Evolutionary conservation across 2,329 filamentous ascomycete genomes (phyloP), one percentile per base, ranked within the genome.

Genomic region (Paecilomyces variotii): DNA sequence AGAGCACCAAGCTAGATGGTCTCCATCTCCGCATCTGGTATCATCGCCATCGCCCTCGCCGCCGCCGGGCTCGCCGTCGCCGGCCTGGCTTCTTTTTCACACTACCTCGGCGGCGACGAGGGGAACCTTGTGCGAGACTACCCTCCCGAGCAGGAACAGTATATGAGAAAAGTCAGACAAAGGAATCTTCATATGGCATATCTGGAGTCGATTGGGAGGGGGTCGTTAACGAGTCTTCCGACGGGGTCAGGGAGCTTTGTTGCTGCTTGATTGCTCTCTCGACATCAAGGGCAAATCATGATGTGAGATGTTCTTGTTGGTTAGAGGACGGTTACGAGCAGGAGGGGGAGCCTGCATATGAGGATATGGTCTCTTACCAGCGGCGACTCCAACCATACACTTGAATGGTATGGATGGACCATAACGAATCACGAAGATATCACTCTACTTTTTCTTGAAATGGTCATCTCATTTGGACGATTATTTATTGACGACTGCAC

Each of bases 11-110:
- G 2, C 14, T 19, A 34, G 30, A 61, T 59, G 57, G 24, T 19
- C 51, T 11, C 55, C 34, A 45, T 61, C 27, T 57, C 57, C 12
- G 49, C 55, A 11, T 57, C 60, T 11, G 60, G 52, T 12, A 57
- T 61, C 55, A 61, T 61, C 49, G 57, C 57, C 49, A 61, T 61
- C 55, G 57, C 58, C 55, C 55, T 61, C 19, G 52, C 12, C 49
- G 60, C 53, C 26, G 50, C 60, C 27, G 55, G 27, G 0, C 3
- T 59, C 7, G 53, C 28, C 1, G 60, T 61, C 24, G 57, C 60
- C 32, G 55, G 59, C 25, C 45, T 61, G n/a, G 59, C 56, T 53
- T 51, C 57, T n/a, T 61, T 61, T 53, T 54, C 54, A 24, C 45
- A 34, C 55, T 56, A 59, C 55, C 57, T 56, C 39, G n/a, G 53